Base-by-base conservation (phyloP, 768 basidiomycete species). In the Suillus fuscotomentosus region DNA sequence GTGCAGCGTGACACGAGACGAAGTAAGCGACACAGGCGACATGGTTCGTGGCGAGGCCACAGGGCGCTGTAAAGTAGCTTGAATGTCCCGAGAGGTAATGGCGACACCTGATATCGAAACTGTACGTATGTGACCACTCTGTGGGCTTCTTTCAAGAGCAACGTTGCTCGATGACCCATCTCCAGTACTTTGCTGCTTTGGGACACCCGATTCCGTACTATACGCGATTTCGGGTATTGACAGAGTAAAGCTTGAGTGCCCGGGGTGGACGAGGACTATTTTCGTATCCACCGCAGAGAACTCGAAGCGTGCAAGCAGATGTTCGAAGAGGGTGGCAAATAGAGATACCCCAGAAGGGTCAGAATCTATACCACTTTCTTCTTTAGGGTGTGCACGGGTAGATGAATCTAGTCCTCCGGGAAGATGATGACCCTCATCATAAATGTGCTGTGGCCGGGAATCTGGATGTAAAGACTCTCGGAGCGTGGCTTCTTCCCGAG, bases 311-410 rank as follows among this genome's bases (percentile, higher is more conserved):
- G 91, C 84, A 36, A 95, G 84, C 14, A 95, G 79, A 36, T 87
- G 82, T 71, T 95, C 93, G 55, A 95, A 87, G 62, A 95, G 82
- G 55, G 85, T 84, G 36, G 94, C 88, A 73, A 95, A 90, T 57
- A 95, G 78, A 17, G 92, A 92, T 31, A 94, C 87, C 20, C 92
- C 94, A 36, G 83, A 83, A 48, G 90, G 88, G 66, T 92, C 89
- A 34, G 76, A 70, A 57, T 90, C 88, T 24, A 73, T 60, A 60
- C 75, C 74, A 3, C 63, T 31, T 4, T 53, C 69, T 61, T 66
- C 68, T 27, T 27, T 15, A 41, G 22, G 24, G 31, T 71, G 70
- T 20, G 74, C 71, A 45, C 79, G 68, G 36, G 80, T 73, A 65
- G 86, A 87, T n/a, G 84, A 80, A 70, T 85, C 81, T 48, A 94